Evolutionary conservation across 768 basidiomycete species (phyloP), one percentile per base, ranked within the genome.

Genomic region (Boletus tomentosulus): DNA sequence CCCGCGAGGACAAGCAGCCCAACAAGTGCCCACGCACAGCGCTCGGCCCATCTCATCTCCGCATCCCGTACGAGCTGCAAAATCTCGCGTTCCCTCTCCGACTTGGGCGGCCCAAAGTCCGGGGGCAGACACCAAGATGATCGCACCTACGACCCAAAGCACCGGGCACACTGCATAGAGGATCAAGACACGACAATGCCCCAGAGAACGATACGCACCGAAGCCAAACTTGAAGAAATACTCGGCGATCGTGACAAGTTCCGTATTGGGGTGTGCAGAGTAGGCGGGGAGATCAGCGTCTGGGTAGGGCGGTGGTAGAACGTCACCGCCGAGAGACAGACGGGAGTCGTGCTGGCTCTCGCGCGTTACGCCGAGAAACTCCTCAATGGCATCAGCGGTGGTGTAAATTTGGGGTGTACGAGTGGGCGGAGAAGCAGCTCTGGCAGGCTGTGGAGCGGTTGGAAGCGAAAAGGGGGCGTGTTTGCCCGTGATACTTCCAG

Each of bases 181-280:
- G 38, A n/a, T 22, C 38, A 39, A 19, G 38, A 39, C 19, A 15
- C 16, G 13, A 30, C 16, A 11, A 8, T 27, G 8, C 43, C 31
- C 10, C 31, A 33, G 10, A 6, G 16, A 11, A 35, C 2, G 31
- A 46, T 6, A 73, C 79, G 64, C 57, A 80, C 79, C 28, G 61
- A 80, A 80, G 24, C 79, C 79, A 28, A 73, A 76, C 55, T 73
- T 76, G 71, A 80, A 80, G 37, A 80, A 68, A 57, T 75, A 74
- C 64, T 66, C 71, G 1, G 77, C 78, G 52, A 80, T 73, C 41
- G 78, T 78, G 37, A 64, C 57, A 30, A 74, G 77, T 64, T 76
- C 73, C 7, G 64, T 66, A 30, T 45, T 33, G 12, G 72, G 37
- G 24, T 51, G 28, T 13, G 62, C 54, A 7, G 65, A 59, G 52